phyloP scores from a whole-genome alignment of 768 basidiomycete species.

The Calvatia gigantea region DNA sequence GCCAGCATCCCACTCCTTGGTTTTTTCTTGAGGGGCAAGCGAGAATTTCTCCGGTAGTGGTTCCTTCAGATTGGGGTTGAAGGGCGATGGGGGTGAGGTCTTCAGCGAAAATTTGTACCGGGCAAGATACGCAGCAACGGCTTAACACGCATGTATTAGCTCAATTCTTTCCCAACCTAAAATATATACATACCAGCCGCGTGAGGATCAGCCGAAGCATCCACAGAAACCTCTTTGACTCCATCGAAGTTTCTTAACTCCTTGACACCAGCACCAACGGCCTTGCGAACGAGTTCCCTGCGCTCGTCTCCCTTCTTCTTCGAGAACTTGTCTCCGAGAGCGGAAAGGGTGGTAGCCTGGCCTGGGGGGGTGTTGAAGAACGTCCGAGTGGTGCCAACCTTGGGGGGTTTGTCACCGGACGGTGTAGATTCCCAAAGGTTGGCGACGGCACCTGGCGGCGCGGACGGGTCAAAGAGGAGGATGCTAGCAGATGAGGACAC shows the following conservation, averaged over 20 bases:
- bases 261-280: slow-evolving; percentile 72
- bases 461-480: slow-evolving; percentile 53
- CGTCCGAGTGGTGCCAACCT: slow-evolving; percentile 59
- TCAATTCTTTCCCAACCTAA: not conserved
- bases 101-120: slow-evolving; percentile 76
- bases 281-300: slow-evolving; percentile 67
- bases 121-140: slow-evolving; percentile 76
- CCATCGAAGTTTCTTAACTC: slow-evolving; percentile 60
- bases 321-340: slow-evolving; percentile 54
- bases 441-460: slow-evolving; percentile 24
- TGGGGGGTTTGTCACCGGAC: slow-evolving; percentile 48
- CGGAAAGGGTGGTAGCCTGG: slow-evolving; percentile 51
- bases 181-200: slow-evolving; percentile 57
- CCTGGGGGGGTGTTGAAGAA: slow-evolving; percentile 55
- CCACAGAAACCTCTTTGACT: slow-evolving; percentile 58
- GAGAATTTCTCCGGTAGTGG: slow-evolving; percentile 46
- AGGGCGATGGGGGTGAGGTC: slow-evolving; percentile 62
- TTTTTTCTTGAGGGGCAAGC: slow-evolving; percentile 41
- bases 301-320: slow-evolving; percentile 41
- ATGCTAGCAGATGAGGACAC: slow-evolving; percentile 58
- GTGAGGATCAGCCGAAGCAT: slow-evolving; percentile 66
- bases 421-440: slow-evolving; percentile 51
- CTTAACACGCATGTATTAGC: slow-evolving; percentile 28
- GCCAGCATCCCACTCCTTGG: slow-evolving; percentile 71
- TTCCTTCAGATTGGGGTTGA: slow-evolving; percentile 57